Percentiles rank a stretch among this genome's conserved stretches.
Conservation (phyloP, 2,329 filamentous ascomycete species). For the Pseudogymnoascus pannorum region DNA sequence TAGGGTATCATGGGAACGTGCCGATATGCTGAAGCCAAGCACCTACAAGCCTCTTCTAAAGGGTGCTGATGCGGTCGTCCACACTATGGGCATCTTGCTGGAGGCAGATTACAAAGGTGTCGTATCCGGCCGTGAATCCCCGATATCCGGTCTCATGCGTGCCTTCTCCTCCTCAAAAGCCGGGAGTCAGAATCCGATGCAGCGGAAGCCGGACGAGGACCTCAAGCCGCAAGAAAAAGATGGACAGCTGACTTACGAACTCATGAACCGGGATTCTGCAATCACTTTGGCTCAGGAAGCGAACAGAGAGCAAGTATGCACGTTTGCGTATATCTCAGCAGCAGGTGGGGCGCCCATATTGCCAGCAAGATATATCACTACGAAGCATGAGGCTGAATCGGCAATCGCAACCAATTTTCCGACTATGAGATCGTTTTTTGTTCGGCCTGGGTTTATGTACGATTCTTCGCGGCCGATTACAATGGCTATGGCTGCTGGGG, state of each 20-base stretch:
- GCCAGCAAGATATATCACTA: slow-evolving; percentile 77
- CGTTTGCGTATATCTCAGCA: slow-evolving; percentile 85
- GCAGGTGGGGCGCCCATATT: slow-evolving; percentile 78
- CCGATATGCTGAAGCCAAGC: slow-evolving; percentile 75
- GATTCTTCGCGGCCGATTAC: slow-evolving; percentile 77
- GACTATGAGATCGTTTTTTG: slow-evolving; percentile 68
- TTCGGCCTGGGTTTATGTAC: slow-evolving; percentile 84
- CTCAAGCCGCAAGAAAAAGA: slow-evolving; percentile 59
- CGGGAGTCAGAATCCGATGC: slow-evolving; percentile 63
- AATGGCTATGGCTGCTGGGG: slow-evolving; percentile 72
- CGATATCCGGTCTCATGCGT: slow-evolving; percentile 68
- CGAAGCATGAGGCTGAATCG: slow-evolving; percentile 84
- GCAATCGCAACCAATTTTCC: slow-evolving; percentile 67
- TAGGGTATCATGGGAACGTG: slow-evolving; percentile 78
- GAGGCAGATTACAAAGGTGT: slow-evolving; percentile 98
- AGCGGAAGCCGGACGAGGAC: slow-evolving; percentile 49
- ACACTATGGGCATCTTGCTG: slow-evolving; percentile 91
- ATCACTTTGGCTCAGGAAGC: slow-evolving; percentile 77
- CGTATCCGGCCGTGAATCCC: slow-evolving; percentile 72
- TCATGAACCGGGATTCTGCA: slow-evolving; percentile 91
- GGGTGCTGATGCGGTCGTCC: slow-evolving; percentile 77
- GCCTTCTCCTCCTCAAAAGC: slow-evolving; percentile 65
- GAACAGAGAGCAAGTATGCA: slow-evolving; percentile 51
- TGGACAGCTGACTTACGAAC: slow-evolving; percentile 84
- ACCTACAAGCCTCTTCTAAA: slow-evolving; percentile 72